A percentile compares a stretch with the other conserved stretches of the same genome.
Evolutionary conservation across 2,329 filamentous ascomycete species (phyloP).

Genomic region (Plenodomus biglobosus): DNA sequence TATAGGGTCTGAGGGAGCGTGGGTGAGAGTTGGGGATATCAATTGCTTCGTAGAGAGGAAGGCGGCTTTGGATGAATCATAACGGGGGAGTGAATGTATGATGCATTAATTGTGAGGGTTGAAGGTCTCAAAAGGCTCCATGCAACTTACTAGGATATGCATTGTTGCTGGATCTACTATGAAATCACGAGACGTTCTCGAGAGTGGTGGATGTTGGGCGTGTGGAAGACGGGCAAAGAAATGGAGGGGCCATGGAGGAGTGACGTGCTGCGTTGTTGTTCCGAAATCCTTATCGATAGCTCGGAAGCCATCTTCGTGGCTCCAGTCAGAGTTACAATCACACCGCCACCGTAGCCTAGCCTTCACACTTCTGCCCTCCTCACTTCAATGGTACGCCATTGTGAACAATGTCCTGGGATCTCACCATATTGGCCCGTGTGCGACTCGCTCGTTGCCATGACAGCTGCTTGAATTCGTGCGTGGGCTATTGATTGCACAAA

Average conservation of each 20-base stretch:
- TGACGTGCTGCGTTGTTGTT: conserved; percentile 25
- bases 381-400: background rate
- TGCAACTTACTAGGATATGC: conserved; percentile 43
- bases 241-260: conserved; percentile 11
- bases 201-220: conserved; percentile 8
- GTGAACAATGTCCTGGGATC: background rate
- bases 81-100: background rate
- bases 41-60: background rate
- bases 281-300: conserved; percentile 28
- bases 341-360: background rate
- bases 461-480: background rate
- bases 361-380: background rate
- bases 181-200: background rate
- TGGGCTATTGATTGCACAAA: background rate
- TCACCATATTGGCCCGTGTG: background rate
- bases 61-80: too few relatives aligned
- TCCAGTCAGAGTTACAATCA: conserved; percentile 11
- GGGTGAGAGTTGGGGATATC: background rate
- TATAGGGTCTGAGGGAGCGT: conserved; percentile 6
- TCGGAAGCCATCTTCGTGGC: conserved; percentile 14
- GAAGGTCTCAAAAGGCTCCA: background rate
- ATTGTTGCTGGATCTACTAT: conserved; percentile 20
- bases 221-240: conserved; percentile 6
- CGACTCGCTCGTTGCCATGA: background rate
- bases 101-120: too few relatives aligned